Conservation (phyloP, 2,329 filamentous ascomycete genomes). For the Stachybotrys echinatus region DNA sequence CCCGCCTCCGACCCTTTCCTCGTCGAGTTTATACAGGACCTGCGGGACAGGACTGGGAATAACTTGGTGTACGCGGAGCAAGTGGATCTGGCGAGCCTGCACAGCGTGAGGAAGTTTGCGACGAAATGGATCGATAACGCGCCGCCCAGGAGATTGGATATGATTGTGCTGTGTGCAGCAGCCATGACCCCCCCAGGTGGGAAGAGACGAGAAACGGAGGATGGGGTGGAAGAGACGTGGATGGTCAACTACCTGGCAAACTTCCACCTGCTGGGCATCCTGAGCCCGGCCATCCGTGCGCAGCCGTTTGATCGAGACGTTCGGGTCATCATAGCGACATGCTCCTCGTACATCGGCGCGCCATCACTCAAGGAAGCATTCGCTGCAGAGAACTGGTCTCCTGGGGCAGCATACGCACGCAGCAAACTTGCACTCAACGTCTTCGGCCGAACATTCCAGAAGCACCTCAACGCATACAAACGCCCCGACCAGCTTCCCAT, state of each 20-base stretch:
- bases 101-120: conserved; percentile 87
- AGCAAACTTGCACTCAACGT: conserved; percentile 78
- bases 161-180: conserved; percentile 82
- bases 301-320: conserved; percentile 95
- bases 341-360: conserved; percentile 79
- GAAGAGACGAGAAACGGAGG: conserved; percentile 56
- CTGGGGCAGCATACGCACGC: conserved; percentile 55
- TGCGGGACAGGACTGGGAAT: conserved; percentile 72
- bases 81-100: conserved; percentile 81
- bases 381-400: conserved; percentile 47
- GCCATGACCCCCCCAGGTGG: conserved; percentile 66
- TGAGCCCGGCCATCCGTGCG: conserved; percentile 82
- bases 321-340: conserved; percentile 79
- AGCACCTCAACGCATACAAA: conserved; percentile 79
- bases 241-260: conserved; percentile 94
- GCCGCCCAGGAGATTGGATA: conserved; percentile 82
- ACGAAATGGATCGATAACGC: conserved; percentile 98
- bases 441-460: conserved; percentile 87
- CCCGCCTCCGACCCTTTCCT: conserved; percentile 81
- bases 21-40: conserved; percentile 85
- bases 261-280: conserved; percentile 87
- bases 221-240: conserved; percentile 87
- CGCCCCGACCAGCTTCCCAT: conserved; percentile 77
- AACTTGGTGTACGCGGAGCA: conserved; percentile 92
- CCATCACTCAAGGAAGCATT: conserved; percentile 55